Percentiles rank a stretch among this genome's conserved stretches.
Evolutionary conservation across 768 basidiomycete species (phyloP).

Genomic region (Tylopilus intermedius): DNA sequence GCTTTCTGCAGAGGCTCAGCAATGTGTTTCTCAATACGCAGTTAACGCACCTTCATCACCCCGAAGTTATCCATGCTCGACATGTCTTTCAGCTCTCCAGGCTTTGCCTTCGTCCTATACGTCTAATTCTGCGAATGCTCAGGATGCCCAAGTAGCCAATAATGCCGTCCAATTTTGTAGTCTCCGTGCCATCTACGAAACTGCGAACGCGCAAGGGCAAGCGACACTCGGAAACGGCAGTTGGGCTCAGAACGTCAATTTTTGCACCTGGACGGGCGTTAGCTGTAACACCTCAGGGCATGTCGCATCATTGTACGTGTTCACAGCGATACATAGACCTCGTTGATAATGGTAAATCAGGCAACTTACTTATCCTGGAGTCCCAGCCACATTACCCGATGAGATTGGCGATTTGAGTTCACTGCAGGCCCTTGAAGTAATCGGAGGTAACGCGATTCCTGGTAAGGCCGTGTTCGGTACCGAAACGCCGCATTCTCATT

Average conservation of each 20-base stretch:
- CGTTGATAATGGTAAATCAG: conserved; percentile 15
- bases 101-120: conserved; percentile 34
- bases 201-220: conserved; percentile 34
- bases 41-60: conserved; percentile 43
- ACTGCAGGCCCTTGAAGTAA: conserved; percentile 35
- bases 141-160: conserved; percentile 30
- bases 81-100: conserved; percentile 39
- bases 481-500: background rate
- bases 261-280: conserved; percentile 47
- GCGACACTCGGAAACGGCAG: conserved; percentile 36
- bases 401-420: conserved; percentile 38
- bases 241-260: conserved; percentile 42
- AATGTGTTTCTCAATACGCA: conserved; percentile 43
- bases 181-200: conserved; percentile 40
- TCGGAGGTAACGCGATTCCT: conserved; percentile 40
- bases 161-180: conserved; percentile 47
- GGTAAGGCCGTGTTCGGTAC: conserved; percentile 27
- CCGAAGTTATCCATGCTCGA: conserved; percentile 41
- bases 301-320: conserved; percentile 39
- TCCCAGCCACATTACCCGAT: conserved; percentile 41
- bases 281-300: conserved; percentile 38
- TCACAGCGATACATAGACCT: background rate
- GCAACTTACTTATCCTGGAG: conserved; percentile 41
- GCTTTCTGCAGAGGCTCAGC: conserved; percentile 37
- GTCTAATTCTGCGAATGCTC: conserved; percentile 26